Conservation (phyloP, 805 yeast genomes). For the Blastobotrys peoriensis region DNA sequence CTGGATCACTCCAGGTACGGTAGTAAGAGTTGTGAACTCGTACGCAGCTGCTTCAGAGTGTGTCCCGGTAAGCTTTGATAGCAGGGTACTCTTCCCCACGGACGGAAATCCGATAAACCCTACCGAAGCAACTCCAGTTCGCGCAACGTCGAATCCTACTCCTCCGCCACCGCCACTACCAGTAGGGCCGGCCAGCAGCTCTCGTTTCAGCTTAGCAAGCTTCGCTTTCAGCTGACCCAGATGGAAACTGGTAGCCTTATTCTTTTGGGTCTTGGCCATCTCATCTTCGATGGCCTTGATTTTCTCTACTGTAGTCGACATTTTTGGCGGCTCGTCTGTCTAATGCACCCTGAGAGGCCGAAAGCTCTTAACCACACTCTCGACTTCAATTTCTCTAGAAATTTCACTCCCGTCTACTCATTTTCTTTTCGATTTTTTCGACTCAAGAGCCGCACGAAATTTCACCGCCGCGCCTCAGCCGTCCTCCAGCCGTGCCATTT, state of each 20-base stretch:
- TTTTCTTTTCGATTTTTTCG: no score
- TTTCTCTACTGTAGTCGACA: constrained; percentile 64
- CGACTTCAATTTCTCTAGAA: no score
- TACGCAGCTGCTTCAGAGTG: constrained; percentile 96
- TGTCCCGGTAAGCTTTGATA: constrained; percentile 87
- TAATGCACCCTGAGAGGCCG: no score
- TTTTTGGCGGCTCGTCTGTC: constrained; percentile 22
- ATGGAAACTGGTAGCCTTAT: constrained; percentile 96
- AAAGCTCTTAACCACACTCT: no score
- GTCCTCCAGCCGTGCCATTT: no score
- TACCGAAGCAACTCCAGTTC: constrained; percentile 96
- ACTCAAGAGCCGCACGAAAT: no score
- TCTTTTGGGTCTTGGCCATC: constrained; percentile 97
- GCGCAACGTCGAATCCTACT: constrained; percentile 95
- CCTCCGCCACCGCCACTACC: constrained; percentile 85
- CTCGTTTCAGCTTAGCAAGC: constrained; percentile 90
- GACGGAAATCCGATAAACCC: constrained; percentile 99
- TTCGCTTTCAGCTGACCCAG: constrained; percentile 96
- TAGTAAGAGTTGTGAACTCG: constrained; percentile 94
- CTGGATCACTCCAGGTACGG: constrained; percentile 94
- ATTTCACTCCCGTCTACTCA: no score
- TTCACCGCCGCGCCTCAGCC: no score
- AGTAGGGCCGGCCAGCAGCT: constrained; percentile 63
- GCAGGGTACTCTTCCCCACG: constrained; percentile 70
- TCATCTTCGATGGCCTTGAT: constrained; percentile 72